Evolutionary conservation across 2,329 filamentous ascomycete genomes (phyloP).

Genomic region (Scedosporium aurantiacum): DNA sequence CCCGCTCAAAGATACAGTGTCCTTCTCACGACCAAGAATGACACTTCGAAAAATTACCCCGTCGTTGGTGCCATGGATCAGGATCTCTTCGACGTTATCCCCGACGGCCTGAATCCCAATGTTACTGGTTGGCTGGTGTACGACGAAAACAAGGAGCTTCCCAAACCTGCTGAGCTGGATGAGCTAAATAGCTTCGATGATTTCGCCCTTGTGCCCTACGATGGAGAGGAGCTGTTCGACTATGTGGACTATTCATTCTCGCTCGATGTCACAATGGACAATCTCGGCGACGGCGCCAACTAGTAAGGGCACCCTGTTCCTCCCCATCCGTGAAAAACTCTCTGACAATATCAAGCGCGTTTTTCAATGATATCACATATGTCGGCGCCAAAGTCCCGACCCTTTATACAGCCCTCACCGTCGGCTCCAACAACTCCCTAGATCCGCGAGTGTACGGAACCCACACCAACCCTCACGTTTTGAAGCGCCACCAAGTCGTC

Average conservation of each 20-base stretch:
- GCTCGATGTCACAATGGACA: constrained; percentile 54
- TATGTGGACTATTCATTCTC: constrained; percentile 53
- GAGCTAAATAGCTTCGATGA: constrained; percentile 64
- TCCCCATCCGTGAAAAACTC: constrained; percentile 59
- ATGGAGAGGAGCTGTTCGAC: constrained; percentile 48
- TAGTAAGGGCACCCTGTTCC: background rate
- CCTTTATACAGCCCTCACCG: constrained; percentile 62
- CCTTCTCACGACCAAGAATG: constrained; percentile 51
- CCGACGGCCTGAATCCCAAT: constrained; percentile 54
- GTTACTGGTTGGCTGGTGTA: constrained; percentile 56
- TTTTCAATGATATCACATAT: constrained; percentile 72
- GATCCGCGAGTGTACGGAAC: constrained; percentile 54
- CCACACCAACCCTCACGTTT: constrained; percentile 55
- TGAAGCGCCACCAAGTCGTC: constrained; percentile 56
- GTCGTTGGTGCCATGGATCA: constrained; percentile 59
- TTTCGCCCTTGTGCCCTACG: constrained; percentile 56
- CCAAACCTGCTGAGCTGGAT: constrained; percentile 43
- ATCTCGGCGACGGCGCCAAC: constrained; percentile 50
- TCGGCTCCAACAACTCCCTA: constrained; percentile 46
- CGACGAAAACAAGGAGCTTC: constrained; percentile 32
- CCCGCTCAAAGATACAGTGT: constrained; percentile 58
- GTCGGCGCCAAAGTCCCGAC: constrained; percentile 64
- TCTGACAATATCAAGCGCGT: constrained; percentile 37
- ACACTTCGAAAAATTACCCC: constrained; percentile 52
- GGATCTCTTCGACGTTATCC: constrained; percentile 55